Evolutionary conservation across 805 yeast species (phyloP).

Genomic region (Yamadazyma sp.): DNA sequence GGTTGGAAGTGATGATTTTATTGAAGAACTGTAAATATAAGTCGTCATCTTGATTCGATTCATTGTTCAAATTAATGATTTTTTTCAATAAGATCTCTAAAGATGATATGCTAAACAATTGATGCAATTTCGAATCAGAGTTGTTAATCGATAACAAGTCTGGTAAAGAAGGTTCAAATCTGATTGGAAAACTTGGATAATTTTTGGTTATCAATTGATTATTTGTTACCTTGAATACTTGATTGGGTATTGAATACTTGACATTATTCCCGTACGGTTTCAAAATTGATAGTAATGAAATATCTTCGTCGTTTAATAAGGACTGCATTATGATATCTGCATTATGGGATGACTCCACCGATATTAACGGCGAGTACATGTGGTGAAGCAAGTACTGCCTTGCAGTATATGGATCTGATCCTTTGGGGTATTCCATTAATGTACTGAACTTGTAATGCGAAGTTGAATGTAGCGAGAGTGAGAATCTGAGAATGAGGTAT

Average conservation of each 20-base stretch:
- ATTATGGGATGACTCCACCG: constrained; percentile 45
- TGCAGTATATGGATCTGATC: constrained; percentile 36
- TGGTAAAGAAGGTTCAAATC: constrained; percentile 48
- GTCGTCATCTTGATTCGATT: constrained; percentile 17
- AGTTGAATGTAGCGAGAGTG: too few species aligned
- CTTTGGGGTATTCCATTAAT: constrained; percentile 27
- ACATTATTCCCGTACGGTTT: constrained; percentile 56
- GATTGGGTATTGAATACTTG: constrained; percentile 37
- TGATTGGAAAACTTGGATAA: constrained; percentile 53
- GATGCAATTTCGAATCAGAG: constrained; percentile 17
- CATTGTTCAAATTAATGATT: constrained; percentile 2
- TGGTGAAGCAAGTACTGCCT: constrained; percentile 43
- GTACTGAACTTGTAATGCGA: too few species aligned
- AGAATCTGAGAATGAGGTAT: too few species aligned
- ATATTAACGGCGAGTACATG: constrained; percentile 51
- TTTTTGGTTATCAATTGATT: constrained; percentile 48
- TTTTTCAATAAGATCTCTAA: constrained; percentile 28
- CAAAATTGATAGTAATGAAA: constrained; percentile 46
- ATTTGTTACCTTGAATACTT: constrained; percentile 48
- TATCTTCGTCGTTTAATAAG: constrained; percentile 32
- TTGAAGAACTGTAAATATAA: constrained; percentile 58
- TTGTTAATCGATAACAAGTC: constrained; percentile 32
- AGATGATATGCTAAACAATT: constrained; percentile 37
- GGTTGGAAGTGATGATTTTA: constrained; percentile 55
- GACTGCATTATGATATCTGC: constrained; percentile 44